phyloP scores from a whole-genome alignment of 305 asterid species.

The Rubia balearica region DNA sequence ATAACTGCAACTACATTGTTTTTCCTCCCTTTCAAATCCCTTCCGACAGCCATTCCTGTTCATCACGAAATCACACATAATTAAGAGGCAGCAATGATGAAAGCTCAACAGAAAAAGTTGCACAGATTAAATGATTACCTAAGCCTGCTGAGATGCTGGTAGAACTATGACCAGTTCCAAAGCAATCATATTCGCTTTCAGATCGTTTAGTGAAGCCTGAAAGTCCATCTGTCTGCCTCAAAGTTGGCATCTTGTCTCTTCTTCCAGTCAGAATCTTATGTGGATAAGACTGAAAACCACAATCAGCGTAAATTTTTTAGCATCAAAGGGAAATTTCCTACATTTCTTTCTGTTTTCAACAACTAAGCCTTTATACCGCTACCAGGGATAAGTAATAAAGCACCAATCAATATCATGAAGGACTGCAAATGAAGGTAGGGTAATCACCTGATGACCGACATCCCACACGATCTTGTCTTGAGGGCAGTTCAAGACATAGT shows the following conservation, averaged over 20 bases:
- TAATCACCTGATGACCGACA: slow-evolving; percentile 88
- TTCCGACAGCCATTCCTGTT: slow-evolving; percentile 96
- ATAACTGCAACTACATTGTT: slow-evolving; percentile 78
- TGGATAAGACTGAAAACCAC: slow-evolving; percentile 66
- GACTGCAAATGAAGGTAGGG: slow-evolving; percentile 12
- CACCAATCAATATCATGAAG: too few species aligned
- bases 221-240: slow-evolving; percentile 83
- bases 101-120: background rate
- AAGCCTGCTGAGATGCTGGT: slow-evolving; percentile 96
- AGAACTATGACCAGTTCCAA: slow-evolving; percentile 94
- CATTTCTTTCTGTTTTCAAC: background rate
- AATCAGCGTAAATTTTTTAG: slow-evolving; percentile 5
- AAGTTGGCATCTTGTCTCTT: slow-evolving; percentile 67
- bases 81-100: background rate
- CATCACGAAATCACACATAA: slow-evolving; percentile 17
- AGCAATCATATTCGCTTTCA: slow-evolving; percentile 89
- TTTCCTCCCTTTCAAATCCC: slow-evolving; percentile 75
- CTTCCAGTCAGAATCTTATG: slow-evolving; percentile 93
- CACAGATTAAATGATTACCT: slow-evolving; percentile 34
- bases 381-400: too few species aligned
- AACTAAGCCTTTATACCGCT: background rate
- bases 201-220: slow-evolving; percentile 90
- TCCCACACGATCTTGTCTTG: slow-evolving; percentile 90
- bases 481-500: slow-evolving; percentile 83
- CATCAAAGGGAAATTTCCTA: background rate